These are phyloP conservation scores for Coccomyxa sp. DNA, from an alignment of 139 green algal species.

Conservation along the genomic window DNA sequence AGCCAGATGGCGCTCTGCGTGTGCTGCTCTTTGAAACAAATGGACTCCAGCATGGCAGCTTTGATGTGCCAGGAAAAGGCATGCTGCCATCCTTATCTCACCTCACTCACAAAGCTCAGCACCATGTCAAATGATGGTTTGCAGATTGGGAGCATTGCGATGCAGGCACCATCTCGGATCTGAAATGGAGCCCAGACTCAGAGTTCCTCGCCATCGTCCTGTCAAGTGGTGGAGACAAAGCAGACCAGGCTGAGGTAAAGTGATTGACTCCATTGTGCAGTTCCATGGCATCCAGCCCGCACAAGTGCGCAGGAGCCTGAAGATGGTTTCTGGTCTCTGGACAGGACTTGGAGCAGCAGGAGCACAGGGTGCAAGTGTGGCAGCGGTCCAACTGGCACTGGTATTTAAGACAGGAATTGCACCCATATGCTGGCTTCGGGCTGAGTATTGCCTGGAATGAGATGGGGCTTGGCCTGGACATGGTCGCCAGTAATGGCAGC, in stretches of 20 bases:
- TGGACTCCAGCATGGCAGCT: slow-evolving; percentile 78
- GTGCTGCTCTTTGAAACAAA: slow-evolving; percentile 89
- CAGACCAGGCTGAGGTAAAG: neutral
- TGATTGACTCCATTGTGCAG: too few species aligned
- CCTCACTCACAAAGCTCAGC: neutral
- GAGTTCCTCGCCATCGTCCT: slow-evolving; percentile 73
- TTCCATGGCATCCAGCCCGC: too few species aligned
- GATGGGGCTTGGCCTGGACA: neutral
- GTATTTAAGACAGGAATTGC: slow-evolving; percentile 84
- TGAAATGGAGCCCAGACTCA: slow-evolving; percentile 81
- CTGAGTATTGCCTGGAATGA: neutral
- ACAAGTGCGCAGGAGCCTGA: too few species aligned
- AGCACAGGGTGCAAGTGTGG: slow-evolving; percentile 76
- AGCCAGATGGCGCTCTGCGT: neutral
- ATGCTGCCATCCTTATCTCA: too few species aligned
- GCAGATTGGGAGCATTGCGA: neutral
- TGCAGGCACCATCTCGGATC: slow-evolving; percentile 3
- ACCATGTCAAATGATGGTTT: neutral
- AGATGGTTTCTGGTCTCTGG: too few species aligned
- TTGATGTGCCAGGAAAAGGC: slow-evolving; percentile 35
- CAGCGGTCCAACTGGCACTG: slow-evolving; percentile 93
- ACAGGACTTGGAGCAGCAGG: neutral
- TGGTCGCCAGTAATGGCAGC: neutral
- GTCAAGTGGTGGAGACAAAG: neutral
- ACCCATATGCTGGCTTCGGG: neutral